These are phyloP conservation scores for Suhomyces yuchorum DNA, from an alignment of 1,139 yeast genomes.

Conservation along the genomic window DNA sequence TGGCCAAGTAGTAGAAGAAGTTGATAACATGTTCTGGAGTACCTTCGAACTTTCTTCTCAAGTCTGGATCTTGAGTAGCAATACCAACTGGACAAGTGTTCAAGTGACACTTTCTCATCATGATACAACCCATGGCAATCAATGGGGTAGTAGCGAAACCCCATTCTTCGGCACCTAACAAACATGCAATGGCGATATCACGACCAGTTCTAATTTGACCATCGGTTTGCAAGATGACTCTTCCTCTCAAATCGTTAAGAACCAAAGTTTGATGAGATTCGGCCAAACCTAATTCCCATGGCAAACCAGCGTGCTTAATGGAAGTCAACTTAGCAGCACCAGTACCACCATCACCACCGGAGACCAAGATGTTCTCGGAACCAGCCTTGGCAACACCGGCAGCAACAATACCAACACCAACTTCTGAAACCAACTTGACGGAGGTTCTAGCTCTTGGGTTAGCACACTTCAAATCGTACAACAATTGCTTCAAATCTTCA, in stretches of 20 bases:
- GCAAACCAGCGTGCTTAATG: slow-evolving; percentile 94
- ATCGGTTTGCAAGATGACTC: slow-evolving; percentile 94
- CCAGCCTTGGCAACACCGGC: slow-evolving; percentile 99
- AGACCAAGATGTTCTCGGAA: slow-evolving; percentile 91
- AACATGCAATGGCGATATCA: slow-evolving; percentile 93
- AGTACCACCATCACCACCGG: slow-evolving; percentile 99
- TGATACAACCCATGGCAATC: slow-evolving; percentile 95
- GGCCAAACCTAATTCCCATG: slow-evolving; percentile 98
- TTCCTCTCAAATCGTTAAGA: slow-evolving; percentile 90
- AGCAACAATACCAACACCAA: slow-evolving; percentile 98
- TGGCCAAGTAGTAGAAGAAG: slow-evolving; percentile 92
- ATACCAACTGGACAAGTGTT: slow-evolving; percentile 98
- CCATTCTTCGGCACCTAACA: slow-evolving; percentile 98
- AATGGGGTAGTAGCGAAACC: slow-evolving; percentile 97
- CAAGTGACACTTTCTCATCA: slow-evolving; percentile 83
- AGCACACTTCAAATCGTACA: slow-evolving; percentile 94
- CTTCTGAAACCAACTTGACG: slow-evolving; percentile 94
- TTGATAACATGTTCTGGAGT: slow-evolving; percentile 98
- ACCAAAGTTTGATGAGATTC: slow-evolving; percentile 98
- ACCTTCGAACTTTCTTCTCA: slow-evolving; percentile 90
- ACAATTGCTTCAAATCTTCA: slow-evolving; percentile 95
- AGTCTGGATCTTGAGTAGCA: slow-evolving; percentile 96
- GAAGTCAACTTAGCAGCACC: slow-evolving; percentile 99
- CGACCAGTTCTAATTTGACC: slow-evolving; percentile 97
- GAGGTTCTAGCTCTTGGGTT: slow-evolving; percentile 97